phyloP scores from a whole-genome alignment of 2,329 filamentous ascomycete genomes.

The Hymenoscyphus scutula region DNA sequence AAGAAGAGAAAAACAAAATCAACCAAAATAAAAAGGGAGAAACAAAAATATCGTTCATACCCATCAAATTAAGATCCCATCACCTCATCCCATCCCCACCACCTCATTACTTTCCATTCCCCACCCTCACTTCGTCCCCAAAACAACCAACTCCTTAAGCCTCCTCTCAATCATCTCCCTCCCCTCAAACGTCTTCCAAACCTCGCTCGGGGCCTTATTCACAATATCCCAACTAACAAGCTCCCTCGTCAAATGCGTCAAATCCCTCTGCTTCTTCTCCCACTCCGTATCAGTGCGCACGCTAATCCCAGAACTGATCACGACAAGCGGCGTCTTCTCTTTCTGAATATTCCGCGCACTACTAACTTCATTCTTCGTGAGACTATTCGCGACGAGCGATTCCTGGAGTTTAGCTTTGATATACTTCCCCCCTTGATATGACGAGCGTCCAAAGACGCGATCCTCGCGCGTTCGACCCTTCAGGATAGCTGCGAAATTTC shows the following conservation, averaged over 20 bases:
- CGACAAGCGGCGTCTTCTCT: constrained; percentile 68
- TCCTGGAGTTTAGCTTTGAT: constrained; percentile 93
- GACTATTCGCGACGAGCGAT: constrained; percentile 78
- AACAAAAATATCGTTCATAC: not conserved
- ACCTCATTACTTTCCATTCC: not conserved
- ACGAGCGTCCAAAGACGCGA: constrained; percentile 76
- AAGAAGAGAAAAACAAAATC: not conserved
- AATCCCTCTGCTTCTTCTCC: constrained; percentile 80
- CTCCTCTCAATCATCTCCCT: constrained; percentile 75
- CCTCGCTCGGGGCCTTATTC: constrained; percentile 76
- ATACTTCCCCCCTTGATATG: constrained; percentile 77
- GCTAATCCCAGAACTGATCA: constrained; percentile 79
- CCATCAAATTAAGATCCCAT: not conserved
- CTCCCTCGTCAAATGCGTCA: constrained; percentile 77
- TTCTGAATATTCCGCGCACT: constrained; percentile 78
- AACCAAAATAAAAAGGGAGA: not conserved
- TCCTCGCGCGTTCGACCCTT: constrained; percentile 77
- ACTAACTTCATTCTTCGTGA: constrained; percentile 79
- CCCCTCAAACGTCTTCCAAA: constrained; percentile 77
- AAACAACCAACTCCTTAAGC: constrained; percentile 62
- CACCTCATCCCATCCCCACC: not conserved
- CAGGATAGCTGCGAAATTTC: constrained; percentile 77
- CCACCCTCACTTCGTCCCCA: not conserved
- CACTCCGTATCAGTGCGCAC: constrained; percentile 67
- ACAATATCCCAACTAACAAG: constrained; percentile 84